A percentile compares a stretch with the other conserved stretches of the same genome.
These are phyloP conservation scores for Paracoccidioides brasiliensis DNA, from an alignment of 2,329 filamentous ascomycete species.

Conservation along the genomic window DNA sequence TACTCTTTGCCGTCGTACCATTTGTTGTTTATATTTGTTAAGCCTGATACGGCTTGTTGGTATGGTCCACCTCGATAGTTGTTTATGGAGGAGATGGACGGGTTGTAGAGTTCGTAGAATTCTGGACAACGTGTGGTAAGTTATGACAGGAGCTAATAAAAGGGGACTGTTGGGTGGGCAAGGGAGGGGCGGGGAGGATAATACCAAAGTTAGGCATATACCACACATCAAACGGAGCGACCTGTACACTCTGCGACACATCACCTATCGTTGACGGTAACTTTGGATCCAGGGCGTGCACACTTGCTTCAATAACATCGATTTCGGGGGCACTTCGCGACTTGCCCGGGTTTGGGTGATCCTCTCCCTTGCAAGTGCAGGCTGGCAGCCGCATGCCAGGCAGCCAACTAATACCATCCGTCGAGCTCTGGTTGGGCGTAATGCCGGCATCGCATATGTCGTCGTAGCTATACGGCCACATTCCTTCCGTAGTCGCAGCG, in stretches of 20 bases:
- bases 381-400: constrained; percentile 59
- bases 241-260: constrained; percentile 54
- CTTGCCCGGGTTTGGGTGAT: constrained; percentile 52
- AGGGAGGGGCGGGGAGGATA: constrained; percentile 5
- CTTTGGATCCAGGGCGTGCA: constrained; percentile 38
- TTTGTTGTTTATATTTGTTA: constrained; percentile 50
- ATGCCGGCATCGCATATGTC: constrained; percentile 57
- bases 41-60: constrained; percentile 50
- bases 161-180: neutral
- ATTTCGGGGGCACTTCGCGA: constrained; percentile 59
- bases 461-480: constrained; percentile 63
- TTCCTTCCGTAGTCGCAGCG: constrained; percentile 54
- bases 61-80: constrained; percentile 47
- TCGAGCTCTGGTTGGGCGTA: constrained; percentile 56
- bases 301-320: constrained; percentile 58
- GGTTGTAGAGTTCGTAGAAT: constrained; percentile 53
- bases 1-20: constrained; percentile 55
- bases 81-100: constrained; percentile 44
- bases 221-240: constrained; percentile 58
- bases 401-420: constrained; percentile 52
- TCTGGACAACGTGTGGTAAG: constrained; percentile 26
- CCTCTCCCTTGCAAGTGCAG: constrained; percentile 50
- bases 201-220: constrained; percentile 50
- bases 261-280: constrained; percentile 41
- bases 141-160: neutral